Conservation (phyloP, 2,329 filamentous ascomycete species). For the Raffaelea deltoideospora region DNA sequence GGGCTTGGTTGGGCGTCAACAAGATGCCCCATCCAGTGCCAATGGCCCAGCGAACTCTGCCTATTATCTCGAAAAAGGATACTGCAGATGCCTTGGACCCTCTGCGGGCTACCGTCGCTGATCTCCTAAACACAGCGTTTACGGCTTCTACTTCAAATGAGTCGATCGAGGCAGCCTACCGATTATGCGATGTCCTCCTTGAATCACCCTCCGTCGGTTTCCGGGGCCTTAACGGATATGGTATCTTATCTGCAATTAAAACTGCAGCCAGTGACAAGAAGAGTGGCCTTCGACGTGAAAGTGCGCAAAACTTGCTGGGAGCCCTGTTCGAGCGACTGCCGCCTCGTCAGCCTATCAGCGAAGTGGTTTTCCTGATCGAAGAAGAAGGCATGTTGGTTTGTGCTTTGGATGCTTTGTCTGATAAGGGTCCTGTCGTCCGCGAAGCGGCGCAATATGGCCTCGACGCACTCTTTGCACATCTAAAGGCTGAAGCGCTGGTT, state of each 20-base stretch:
- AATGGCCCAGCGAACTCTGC: slow-evolving; percentile 10
- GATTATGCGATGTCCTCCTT: slow-evolving; percentile 42
- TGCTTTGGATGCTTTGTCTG: slow-evolving; percentile 72
- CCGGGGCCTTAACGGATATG: slow-evolving; percentile 36
- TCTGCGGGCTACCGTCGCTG: slow-evolving; percentile 48
- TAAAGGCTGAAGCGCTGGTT: slow-evolving; percentile 72
- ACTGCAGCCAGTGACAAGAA: slow-evolving; percentile 90
- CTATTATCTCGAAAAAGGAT: slow-evolving; percentile 12
- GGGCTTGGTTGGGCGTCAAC: background rate
- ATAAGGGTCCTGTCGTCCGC: slow-evolving; percentile 78
- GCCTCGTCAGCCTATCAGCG: slow-evolving; percentile 57
- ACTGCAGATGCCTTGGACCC: slow-evolving; percentile 23
- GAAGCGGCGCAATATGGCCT: slow-evolving; percentile 90
- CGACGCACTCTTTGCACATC: slow-evolving; percentile 67
- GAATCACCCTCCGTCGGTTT: slow-evolving; percentile 32
- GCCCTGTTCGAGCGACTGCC: slow-evolving; percentile 88
- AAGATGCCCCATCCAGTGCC: slow-evolving; percentile 11
- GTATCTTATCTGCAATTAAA: slow-evolving; percentile 38
- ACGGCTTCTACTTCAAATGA: slow-evolving; percentile 51
- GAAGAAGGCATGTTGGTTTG: slow-evolving; percentile 57
- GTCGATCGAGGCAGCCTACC: slow-evolving; percentile 50
- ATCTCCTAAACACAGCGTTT: slow-evolving; percentile 53
- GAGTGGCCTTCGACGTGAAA: slow-evolving; percentile 69
- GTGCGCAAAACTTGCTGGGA: slow-evolving; percentile 86
- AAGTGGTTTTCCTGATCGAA: slow-evolving; percentile 69